phyloP scores from a whole-genome alignment of 352 stramenopile genomes.

The Phytophthora vignae region DNA sequence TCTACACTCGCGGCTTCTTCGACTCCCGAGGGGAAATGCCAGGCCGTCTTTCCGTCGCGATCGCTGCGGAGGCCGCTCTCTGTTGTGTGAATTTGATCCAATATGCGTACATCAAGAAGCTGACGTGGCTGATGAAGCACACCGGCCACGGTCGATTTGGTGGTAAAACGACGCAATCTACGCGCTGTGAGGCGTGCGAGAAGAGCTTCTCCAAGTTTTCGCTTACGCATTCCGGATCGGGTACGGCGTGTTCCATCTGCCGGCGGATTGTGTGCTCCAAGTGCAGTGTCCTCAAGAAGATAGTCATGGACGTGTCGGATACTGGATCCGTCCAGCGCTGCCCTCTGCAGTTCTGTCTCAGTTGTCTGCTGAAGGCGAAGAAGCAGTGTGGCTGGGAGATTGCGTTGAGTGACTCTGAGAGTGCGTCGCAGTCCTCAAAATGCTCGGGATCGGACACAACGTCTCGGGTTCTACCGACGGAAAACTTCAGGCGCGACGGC shows the following conservation, averaged over 20 bases:
- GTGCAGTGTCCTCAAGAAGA: conserved; percentile 65
- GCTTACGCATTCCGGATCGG: conserved; percentile 12
- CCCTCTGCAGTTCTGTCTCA: conserved; percentile 55
- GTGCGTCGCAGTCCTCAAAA: background rate
- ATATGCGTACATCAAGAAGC: conserved; percentile 68
- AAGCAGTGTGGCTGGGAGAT: conserved; percentile 52
- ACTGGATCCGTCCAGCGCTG: conserved; percentile 42
- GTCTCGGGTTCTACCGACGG: background rate
- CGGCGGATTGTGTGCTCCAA: conserved; percentile 47
- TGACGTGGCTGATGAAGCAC: conserved; percentile 60
- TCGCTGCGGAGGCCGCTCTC: conserved; percentile 56
- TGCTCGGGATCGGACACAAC: no score
- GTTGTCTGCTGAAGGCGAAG: conserved; percentile 60
- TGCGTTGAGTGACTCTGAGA: conserved; percentile 19
- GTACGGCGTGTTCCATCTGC: conserved; percentile 52
- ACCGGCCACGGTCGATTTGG: conserved; percentile 9
- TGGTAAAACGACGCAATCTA: background rate
- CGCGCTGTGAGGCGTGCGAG: conserved; percentile 38
- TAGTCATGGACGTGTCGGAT: conserved; percentile 54
- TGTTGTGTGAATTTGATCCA: conserved; percentile 48
- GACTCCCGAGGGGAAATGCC: conserved; percentile 58
- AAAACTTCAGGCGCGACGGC: conserved; percentile 2
- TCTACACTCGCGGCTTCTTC: conserved; percentile 64
- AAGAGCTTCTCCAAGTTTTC: conserved; percentile 34
- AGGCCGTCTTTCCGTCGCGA: conserved; percentile 45